A percentile compares a stretch with the other conserved stretches of the same genome.
These are phyloP conservation scores for Podila epicladia DNA, from an alignment of 192 early-diverging fungal species.

Conservation along the genomic window DNA sequence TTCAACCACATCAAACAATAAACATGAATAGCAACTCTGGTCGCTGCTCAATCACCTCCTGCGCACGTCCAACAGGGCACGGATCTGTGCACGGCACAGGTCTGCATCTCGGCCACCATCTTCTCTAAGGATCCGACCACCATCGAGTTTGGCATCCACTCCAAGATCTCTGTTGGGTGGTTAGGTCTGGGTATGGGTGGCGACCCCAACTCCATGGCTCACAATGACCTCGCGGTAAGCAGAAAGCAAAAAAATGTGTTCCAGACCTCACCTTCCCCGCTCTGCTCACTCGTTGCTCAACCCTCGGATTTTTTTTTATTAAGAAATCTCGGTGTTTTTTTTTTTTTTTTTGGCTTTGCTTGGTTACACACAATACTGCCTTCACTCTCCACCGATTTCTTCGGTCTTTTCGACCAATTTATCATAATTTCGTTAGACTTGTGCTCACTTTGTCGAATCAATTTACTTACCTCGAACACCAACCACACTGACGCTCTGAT, in stretches of 20 bases:
- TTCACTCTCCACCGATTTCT: background rate
- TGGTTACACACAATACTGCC: too few species aligned
- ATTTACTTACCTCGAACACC: too few species aligned
- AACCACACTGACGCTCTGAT: too few species aligned
- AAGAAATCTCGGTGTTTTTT: background rate
- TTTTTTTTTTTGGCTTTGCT: background rate
- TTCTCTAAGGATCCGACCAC: conserved; percentile 33
- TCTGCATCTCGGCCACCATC: conserved; percentile 44
- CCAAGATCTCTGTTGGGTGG: conserved; percentile 28
- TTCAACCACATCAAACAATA: too few species aligned
- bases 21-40: background rate
- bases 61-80: conserved; percentile 10
- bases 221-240: conserved; percentile 47
- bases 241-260: background rate
- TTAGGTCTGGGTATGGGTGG: conserved; percentile 39
- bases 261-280: background rate
- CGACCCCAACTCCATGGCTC: conserved; percentile 8
- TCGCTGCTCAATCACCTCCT: background rate
- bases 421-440: background rate
- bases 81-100: conserved; percentile 16
- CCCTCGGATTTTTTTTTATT: background rate
- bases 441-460: too few species aligned
- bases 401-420: background rate
- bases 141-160: conserved; percentile 31
- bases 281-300: too few species aligned